phyloP scores from a whole-genome alignment of 1,139 yeast genomes.

The Casaregolazyma lundiana region DNA sequence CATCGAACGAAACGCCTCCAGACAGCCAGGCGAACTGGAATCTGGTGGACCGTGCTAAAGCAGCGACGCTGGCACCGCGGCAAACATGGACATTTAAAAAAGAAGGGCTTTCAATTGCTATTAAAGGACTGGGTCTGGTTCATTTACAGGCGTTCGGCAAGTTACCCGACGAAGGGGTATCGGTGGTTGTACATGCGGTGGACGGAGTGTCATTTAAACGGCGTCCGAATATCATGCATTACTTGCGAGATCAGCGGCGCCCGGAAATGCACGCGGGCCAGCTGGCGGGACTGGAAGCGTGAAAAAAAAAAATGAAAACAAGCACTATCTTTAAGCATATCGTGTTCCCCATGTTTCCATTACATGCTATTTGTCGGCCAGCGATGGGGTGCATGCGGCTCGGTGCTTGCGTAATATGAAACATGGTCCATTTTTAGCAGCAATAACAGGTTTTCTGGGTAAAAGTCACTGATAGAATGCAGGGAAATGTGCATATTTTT shows the following conservation, averaged over 20 bases:
- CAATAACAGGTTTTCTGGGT: too few species aligned
- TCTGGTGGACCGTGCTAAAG: slow-evolving; percentile 11
- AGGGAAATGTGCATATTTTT: too few species aligned
- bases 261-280: background rate
- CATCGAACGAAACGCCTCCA: background rate
- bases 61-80: slow-evolving; percentile 29
- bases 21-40: slow-evolving; percentile 9
- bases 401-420: too few species aligned
- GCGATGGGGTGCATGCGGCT: too few species aligned
- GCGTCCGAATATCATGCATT: slow-evolving; percentile 32
- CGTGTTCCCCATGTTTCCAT: too few species aligned
- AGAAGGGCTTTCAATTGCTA: slow-evolving; percentile 63
- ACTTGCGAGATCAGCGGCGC: slow-evolving; percentile 16
- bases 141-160: slow-evolving; percentile 62
- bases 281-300: slow-evolving; percentile 1
- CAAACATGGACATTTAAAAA: slow-evolving; percentile 33
- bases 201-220: slow-evolving; percentile 38
- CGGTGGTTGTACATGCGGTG: slow-evolving; percentile 45
- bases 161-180: slow-evolving; percentile 37
- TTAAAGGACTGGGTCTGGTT: slow-evolving; percentile 65
- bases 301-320: too few species aligned
- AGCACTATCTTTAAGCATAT: too few species aligned
- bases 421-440: too few species aligned
- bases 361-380: too few species aligned
- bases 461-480: too few species aligned